A percentile compares a stretch with the other conserved stretches of the same genome.
These are phyloP conservation scores for Drechslerella dactyloides DNA, from an alignment of 2,329 filamentous ascomycete genomes.

Conservation along the genomic window DNA sequence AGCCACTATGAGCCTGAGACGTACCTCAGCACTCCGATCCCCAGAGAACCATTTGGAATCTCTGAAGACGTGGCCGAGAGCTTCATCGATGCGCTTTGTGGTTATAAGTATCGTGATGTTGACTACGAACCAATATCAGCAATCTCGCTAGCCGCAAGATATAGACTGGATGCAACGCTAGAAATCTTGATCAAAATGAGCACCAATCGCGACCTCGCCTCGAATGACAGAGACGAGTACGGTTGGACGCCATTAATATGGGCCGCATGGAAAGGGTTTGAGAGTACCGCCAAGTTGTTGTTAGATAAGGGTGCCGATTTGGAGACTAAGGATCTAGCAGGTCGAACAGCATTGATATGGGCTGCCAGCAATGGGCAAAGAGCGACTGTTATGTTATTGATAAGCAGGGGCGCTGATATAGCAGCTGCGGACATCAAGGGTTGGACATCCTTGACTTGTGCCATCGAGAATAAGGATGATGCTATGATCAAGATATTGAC, in stretches of 20 bases:
- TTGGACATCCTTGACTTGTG: not conserved
- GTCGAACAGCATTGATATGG: not conserved
- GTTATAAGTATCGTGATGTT: too few species aligned
- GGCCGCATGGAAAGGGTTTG: not conserved
- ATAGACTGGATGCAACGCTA: too few species aligned
- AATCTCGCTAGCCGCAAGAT: too few species aligned
- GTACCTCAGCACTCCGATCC: too few species aligned
- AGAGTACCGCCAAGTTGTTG: not conserved
- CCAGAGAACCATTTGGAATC: too few species aligned
- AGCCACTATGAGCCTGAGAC: too few species aligned
- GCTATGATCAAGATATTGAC: not conserved
- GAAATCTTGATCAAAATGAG: too few species aligned
- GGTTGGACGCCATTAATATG: constrained; percentile 5
- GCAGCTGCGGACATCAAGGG: not conserved
- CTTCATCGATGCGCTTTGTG: too few species aligned
- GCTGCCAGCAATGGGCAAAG: not conserved
- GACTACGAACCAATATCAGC: too few species aligned
- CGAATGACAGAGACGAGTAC: not conserved
- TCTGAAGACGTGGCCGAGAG: too few species aligned
- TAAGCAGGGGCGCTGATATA: not conserved
- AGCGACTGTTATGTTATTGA: not conserved
- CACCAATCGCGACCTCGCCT: too few species aligned
- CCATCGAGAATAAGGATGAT: not conserved
- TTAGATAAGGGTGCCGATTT: constrained; percentile 10
- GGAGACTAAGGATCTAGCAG: constrained; percentile 2